A percentile compares a stretch with the other conserved stretches of the same genome.
These are phyloP conservation scores for Diaporthe australafricana DNA, from an alignment of 2,329 filamentous ascomycete genomes.

Conservation along the genomic window DNA sequence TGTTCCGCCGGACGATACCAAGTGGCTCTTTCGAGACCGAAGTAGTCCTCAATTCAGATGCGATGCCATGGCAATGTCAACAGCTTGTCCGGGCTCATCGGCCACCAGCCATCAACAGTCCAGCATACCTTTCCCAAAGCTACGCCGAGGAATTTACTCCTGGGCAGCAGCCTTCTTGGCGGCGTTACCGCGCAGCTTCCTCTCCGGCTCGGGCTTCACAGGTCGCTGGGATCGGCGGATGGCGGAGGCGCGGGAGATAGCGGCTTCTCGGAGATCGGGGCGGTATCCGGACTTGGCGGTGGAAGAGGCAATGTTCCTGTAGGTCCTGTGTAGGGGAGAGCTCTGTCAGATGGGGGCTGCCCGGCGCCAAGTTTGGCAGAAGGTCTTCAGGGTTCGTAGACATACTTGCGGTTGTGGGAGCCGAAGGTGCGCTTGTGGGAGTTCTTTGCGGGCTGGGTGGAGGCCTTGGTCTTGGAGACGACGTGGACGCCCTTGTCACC, in stretches of 20 bases:
- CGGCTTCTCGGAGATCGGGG: conserved; percentile 78
- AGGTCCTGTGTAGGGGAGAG: conserved; percentile 70
- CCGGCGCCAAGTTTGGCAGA: neutral
- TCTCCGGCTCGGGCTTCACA: conserved; percentile 79
- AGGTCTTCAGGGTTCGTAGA: conserved; percentile 48
- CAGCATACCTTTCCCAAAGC: conserved; percentile 5
- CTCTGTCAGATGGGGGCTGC: conserved; percentile 5
- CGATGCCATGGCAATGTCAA: conserved; percentile 27
- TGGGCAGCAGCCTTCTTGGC: conserved; percentile 76
- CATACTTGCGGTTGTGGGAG: conserved; percentile 81
- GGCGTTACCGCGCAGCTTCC: conserved; percentile 84
- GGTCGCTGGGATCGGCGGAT: conserved; percentile 83
- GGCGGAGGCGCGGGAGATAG: conserved; percentile 88
- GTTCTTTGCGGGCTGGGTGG: conserved; percentile 78
- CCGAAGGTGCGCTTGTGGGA: conserved; percentile 76
- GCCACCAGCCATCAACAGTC: conserved; percentile 33
- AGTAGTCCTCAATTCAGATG: conserved; percentile 21
- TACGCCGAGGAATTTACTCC: conserved; percentile 47
- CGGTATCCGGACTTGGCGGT: conserved; percentile 90
- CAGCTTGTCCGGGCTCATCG: conserved; percentile 7
- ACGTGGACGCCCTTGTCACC: conserved; percentile 85
- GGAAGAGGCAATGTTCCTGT: conserved; percentile 86
- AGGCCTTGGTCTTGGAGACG: conserved; percentile 82
- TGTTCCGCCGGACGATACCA: conserved; percentile 21
- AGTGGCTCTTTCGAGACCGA: conserved; percentile 17